Conservation (phyloP, 805 yeast species). For the Kazachstania bromeliacearum region DNA sequence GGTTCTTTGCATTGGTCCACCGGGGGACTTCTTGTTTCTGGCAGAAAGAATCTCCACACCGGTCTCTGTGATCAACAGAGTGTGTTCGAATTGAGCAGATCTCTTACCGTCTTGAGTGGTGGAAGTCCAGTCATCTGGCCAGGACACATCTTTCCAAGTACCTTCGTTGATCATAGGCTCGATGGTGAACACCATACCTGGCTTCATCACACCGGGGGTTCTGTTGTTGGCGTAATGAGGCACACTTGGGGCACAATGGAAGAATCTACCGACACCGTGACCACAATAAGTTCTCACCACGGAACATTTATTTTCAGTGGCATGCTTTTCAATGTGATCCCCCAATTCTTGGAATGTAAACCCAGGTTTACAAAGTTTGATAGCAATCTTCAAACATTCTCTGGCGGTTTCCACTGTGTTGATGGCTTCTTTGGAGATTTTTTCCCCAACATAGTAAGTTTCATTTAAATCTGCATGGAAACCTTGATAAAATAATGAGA, state of each 20-base stretch:
- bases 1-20: slow-evolving; percentile 65
- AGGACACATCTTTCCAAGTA: slow-evolving; percentile 62
- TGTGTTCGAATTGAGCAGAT: slow-evolving; percentile 94
- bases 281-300: slow-evolving; percentile 90
- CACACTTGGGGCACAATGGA: slow-evolving; percentile 87
- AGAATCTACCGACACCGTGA: slow-evolving; percentile 79
- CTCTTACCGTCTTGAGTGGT: slow-evolving; percentile 81
- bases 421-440: slow-evolving; percentile 58
- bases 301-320: slow-evolving; percentile 64
- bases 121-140: slow-evolving; percentile 99
- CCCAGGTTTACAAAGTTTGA: slow-evolving; percentile 84
- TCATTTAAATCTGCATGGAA: slow-evolving; percentile 92
- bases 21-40: slow-evolving; percentile 73
- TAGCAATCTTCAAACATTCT: slow-evolving; percentile 78
- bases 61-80: slow-evolving; percentile 81
- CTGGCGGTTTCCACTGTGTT: slow-evolving; percentile 87
- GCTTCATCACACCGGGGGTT: slow-evolving; percentile 86
- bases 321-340: slow-evolving; percentile 78
- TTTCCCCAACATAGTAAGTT: slow-evolving; percentile 90
- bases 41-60: slow-evolving; percentile 89
- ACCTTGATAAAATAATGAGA: slow-evolving; percentile 76
- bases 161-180: slow-evolving; percentile 96
- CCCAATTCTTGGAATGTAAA: slow-evolving; percentile 80
- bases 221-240: slow-evolving; percentile 94
- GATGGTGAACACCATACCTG: slow-evolving; percentile 93